A percentile compares a stretch with the other conserved stretches of the same genome.
phyloP scores from a whole-genome alignment of 257 asterid species.

The Fraxinus quadrangulata region DNA sequence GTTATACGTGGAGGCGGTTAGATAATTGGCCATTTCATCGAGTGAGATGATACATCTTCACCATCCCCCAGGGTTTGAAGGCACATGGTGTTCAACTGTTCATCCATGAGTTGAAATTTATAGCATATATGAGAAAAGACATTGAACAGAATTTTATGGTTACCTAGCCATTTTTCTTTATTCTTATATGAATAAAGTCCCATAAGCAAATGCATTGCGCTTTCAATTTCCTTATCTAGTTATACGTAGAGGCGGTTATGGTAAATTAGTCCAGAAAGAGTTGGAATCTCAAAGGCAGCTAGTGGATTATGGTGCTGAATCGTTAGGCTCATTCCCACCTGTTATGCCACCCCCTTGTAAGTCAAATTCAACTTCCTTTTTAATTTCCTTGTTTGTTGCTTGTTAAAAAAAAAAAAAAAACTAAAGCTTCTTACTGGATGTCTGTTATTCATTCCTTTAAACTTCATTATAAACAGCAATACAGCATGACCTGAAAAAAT shows the following conservation, averaged over 20 bases:
- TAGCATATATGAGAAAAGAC: too few relatives aligned
- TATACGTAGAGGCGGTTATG: slow-evolving; percentile 95
- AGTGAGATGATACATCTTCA: neutral
- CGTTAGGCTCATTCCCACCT: slow-evolving; percentile 67
- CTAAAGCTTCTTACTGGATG: neutral
- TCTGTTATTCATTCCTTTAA: neutral
- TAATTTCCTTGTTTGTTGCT: neutral
- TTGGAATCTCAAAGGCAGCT: slow-evolving; percentile 93
- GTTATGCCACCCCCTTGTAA: slow-evolving; percentile 69
- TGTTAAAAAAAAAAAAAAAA: neutral
- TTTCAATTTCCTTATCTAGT: slow-evolving; percentile 50
- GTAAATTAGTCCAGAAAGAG: slow-evolving; percentile 89
- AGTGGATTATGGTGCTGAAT: slow-evolving; percentile 86
- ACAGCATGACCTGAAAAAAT: neutral
- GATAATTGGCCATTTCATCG: neutral
- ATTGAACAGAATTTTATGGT: too few relatives aligned
- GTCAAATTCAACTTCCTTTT: slow-evolving; percentile 26
- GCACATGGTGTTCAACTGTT: too few relatives aligned
- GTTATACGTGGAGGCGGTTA: slow-evolving; percentile 78
- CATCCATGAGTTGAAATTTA: too few relatives aligned
- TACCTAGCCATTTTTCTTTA: too few relatives aligned
- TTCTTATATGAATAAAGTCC: too few relatives aligned
- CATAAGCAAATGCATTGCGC: neutral
- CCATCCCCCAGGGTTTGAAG: neutral
- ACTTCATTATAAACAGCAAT: slow-evolving; percentile 1